Evolutionary conservation across 1,284 basidiomycete species (phyloP).

Genomic region (Sporisorium iseilematis-ciliati): DNA sequence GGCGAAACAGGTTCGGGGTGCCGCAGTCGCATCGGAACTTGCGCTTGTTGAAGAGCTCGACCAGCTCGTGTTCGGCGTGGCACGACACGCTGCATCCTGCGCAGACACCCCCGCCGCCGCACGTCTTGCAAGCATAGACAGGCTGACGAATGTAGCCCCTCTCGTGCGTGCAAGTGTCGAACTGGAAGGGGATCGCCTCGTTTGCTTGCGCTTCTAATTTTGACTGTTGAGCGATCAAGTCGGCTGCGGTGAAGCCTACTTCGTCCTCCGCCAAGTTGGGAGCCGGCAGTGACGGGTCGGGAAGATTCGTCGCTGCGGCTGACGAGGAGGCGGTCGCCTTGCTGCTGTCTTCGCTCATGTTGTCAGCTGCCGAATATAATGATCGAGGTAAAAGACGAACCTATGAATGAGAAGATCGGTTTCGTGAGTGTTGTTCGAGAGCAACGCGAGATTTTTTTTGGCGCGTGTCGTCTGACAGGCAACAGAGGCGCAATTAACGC

Average conservation of each 20-base stretch:
- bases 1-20: slow-evolving; percentile 55
- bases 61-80: slow-evolving; percentile 69
- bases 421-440: not conserved
- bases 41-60: slow-evolving; percentile 69
- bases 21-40: slow-evolving; percentile 69
- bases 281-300: slow-evolving; percentile 58
- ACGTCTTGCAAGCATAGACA: slow-evolving; percentile 68
- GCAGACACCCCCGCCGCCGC: slow-evolving; percentile 70
- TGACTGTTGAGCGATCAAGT: slow-evolving; percentile 68
- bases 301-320: slow-evolving; percentile 27
- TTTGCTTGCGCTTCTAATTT: slow-evolving; percentile 69
- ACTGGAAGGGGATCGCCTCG: slow-evolving; percentile 69
- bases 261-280: slow-evolving; percentile 52
- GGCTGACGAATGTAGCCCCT: slow-evolving; percentile 70
- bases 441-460: not conserved
- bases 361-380: not conserved
- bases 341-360: slow-evolving; percentile 23
- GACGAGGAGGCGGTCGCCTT: slow-evolving; percentile 10
- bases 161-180: slow-evolving; percentile 70
- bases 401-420: not conserved
- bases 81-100: slow-evolving; percentile 70
- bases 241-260: slow-evolving; percentile 66
- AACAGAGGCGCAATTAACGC: slow-evolving; percentile 11
- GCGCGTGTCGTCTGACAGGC: slow-evolving; percentile 25
- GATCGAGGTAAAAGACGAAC: not conserved